These are phyloP conservation scores for Aureobasidium namibiae DNA, from an alignment of 2,329 filamentous ascomycete species.

Conservation along the genomic window DNA sequence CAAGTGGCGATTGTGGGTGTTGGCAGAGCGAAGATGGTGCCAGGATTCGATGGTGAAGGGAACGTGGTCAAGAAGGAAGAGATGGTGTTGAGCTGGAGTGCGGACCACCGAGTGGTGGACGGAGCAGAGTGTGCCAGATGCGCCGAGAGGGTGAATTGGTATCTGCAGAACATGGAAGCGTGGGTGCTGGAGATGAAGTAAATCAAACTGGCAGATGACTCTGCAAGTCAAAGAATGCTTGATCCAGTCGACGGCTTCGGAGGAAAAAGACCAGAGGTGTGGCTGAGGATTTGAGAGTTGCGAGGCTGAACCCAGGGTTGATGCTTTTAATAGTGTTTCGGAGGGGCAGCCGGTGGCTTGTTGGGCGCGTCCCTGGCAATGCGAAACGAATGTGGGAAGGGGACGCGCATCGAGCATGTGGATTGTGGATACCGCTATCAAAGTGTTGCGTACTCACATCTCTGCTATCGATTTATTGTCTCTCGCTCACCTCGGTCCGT, in stretches of 20 bases:
- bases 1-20: slow-evolving; percentile 91
- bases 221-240: not conserved
- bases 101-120: slow-evolving; percentile 89
- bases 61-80: slow-evolving; percentile 67
- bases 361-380: slow-evolving; percentile 1
- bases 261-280: not conserved
- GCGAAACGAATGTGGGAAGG: slow-evolving; percentile 1
- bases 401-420: slow-evolving; percentile 7
- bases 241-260: too few relatives aligned
- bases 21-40: slow-evolving; percentile 70
- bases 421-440: not conserved
- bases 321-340: not conserved
- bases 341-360: not conserved
- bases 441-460: slow-evolving; percentile 1
- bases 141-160: slow-evolving; percentile 67
- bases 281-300: not conserved
- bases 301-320: not conserved
- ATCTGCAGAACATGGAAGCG: slow-evolving; percentile 75
- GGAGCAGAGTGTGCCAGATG: slow-evolving; percentile 90
- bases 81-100: slow-evolving; percentile 91
- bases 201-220: not conserved
- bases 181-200: slow-evolving; percentile 78
- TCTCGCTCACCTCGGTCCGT: not conserved
- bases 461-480: not conserved
- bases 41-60: slow-evolving; percentile 57